Evolutionary conservation across 73 alveolate species (phyloP).

Genomic region (Tetrahymena thermophila): DNA sequence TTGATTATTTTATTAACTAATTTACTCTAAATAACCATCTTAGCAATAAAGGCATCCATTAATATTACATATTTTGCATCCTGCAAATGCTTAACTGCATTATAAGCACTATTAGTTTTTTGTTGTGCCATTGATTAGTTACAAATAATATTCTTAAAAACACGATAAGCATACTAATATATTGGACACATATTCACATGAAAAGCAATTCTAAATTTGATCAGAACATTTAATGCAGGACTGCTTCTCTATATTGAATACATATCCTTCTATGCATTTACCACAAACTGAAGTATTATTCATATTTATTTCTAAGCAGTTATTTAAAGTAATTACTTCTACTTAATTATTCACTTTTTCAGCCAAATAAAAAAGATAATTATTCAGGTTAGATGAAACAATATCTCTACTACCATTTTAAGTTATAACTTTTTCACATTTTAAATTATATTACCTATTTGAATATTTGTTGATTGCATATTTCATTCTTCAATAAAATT

Average conservation of each 20-base stretch:
- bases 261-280: background rate
- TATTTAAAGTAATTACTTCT: background rate
- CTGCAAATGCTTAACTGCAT: background rate
- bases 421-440: background rate
- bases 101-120: background rate
- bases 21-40: background rate
- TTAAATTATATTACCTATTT: background rate
- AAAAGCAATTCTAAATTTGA: background rate
- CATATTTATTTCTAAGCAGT: background rate
- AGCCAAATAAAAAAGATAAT: too few relatives aligned
- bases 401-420: background rate
- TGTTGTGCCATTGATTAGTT: background rate
- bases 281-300: background rate
- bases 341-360: background rate
- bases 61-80: background rate
- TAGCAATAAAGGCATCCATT: background rate
- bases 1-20: background rate
- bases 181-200: background rate
- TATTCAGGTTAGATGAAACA: too few relatives aligned
- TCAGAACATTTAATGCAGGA: background rate
- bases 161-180: background rate
- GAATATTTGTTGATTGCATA: background rate
- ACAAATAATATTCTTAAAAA: background rate
- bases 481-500: background rate
- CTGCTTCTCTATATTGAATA: too few relatives aligned